A percentile compares a stretch with the other conserved stretches of the same genome.
These are phyloP conservation scores for Syzygium jambos DNA, from an alignment of 345 rosid genomes.

Conservation along the genomic window DNA sequence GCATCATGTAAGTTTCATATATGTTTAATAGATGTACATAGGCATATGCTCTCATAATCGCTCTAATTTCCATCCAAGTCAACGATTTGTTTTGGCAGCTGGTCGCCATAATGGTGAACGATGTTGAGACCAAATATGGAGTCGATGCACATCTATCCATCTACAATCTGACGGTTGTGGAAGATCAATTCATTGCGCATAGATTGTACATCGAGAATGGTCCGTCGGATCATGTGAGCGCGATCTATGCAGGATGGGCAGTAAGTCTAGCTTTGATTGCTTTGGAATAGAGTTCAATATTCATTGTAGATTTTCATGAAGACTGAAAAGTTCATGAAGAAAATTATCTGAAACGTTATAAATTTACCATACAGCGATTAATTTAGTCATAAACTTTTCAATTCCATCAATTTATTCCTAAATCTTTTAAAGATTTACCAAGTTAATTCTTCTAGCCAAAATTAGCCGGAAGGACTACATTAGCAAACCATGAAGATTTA, in stretches of 20 bases:
- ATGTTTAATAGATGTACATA: no score
- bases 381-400: background rate
- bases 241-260: background rate
- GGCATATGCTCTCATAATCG: background rate
- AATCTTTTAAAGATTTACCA: no score
- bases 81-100: background rate
- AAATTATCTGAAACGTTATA: background rate
- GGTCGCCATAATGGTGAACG: background rate
- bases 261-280: background rate
- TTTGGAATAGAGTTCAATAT: background rate
- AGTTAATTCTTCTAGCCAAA: no score
- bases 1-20: background rate
- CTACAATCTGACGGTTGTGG: background rate
- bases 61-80: background rate
- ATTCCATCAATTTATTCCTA: no score
- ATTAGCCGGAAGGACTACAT: no score
- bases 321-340: background rate
- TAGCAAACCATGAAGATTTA: no score
- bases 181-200: background rate
- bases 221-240: background rate
- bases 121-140: background rate
- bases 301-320: background rate
- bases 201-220: background rate
- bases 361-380: rapidly evolving
- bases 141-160: background rate